Evolutionary conservation across 495 filamentous ascomycete species (phyloP).

Genomic region (Annulohypoxylon maeteangense): DNA sequence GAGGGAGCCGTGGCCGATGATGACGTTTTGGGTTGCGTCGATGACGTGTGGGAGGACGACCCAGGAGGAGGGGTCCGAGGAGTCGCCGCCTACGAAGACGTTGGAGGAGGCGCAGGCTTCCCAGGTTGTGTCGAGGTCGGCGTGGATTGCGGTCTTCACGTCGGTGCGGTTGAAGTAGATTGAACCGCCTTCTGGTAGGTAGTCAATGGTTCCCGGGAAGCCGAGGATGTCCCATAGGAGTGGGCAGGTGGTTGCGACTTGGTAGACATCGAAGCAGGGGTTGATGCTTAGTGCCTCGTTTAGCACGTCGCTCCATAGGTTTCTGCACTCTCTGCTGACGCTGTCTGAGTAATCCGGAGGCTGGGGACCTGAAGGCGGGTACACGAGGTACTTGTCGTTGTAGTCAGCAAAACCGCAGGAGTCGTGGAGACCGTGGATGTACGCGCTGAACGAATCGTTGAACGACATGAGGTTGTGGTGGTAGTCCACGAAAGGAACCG

Average conservation of each 20-base stretch:
- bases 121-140: slow-evolving; percentile 68
- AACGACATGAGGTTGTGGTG: slow-evolving; percentile 71
- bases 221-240: slow-evolving; percentile 79
- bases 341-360: slow-evolving; percentile 54
- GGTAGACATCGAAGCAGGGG: slow-evolving; percentile 85
- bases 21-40: slow-evolving; percentile 73
- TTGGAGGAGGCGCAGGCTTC: slow-evolving; percentile 63
- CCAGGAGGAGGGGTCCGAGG: slow-evolving; percentile 63
- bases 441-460: slow-evolving; percentile 71
- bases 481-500: slow-evolving; percentile 73
- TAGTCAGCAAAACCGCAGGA: slow-evolving; percentile 77
- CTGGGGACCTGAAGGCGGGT: slow-evolving; percentile 72
- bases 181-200: slow-evolving; percentile 62
- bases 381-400: slow-evolving; percentile 71
- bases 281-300: slow-evolving; percentile 69
- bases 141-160: slow-evolving; percentile 78
- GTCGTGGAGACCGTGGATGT: slow-evolving; percentile 67
- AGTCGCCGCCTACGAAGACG: slow-evolving; percentile 69
- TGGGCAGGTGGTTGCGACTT: slow-evolving; percentile 80
- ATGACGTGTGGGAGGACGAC: slow-evolving; percentile 75
- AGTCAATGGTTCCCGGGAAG: slow-evolving; percentile 68
- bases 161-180: slow-evolving; percentile 84
- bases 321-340: slow-evolving; percentile 57
- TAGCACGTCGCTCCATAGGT: slow-evolving; percentile 61
- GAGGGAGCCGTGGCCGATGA: slow-evolving; percentile 75